These are phyloP conservation scores for Begonia masoniana DNA, from an alignment of 306 rosid species.

Conservation along the genomic window DNA sequence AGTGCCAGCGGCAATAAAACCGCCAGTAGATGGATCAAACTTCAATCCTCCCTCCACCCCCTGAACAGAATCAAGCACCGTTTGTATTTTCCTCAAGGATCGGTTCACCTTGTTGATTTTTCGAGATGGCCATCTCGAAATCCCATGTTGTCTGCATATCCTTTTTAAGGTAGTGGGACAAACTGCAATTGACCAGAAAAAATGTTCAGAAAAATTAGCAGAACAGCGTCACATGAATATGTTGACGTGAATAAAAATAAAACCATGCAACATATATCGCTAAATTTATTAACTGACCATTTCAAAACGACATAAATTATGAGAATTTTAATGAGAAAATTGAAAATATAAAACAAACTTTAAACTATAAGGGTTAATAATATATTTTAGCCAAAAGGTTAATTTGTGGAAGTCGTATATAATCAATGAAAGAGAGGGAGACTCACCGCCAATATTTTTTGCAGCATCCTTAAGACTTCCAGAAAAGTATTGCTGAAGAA, in stretches of 20 bases:
- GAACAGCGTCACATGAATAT: too few relatives aligned
- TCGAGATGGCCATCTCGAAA: constrained; percentile 79
- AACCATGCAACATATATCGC: too few relatives aligned
- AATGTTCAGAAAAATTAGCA: too few relatives aligned
- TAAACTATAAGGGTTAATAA: too few relatives aligned
- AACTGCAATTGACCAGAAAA: constrained; percentile 20
- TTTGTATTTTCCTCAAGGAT: constrained; percentile 54
- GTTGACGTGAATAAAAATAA: too few relatives aligned
- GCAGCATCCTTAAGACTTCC: constrained; percentile 87
- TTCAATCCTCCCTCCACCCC: constrained; percentile 62
- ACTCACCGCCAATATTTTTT: constrained; percentile 51
- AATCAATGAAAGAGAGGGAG: too few relatives aligned
- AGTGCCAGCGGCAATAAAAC: constrained; percentile 45
- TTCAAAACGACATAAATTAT: neutral
- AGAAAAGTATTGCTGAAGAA: constrained; percentile 69
- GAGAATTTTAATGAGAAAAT: neutral
- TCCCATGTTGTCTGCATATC: constrained; percentile 81
- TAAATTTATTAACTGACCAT: too few relatives aligned
- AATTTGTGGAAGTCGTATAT: too few relatives aligned
- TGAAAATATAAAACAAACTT: too few relatives aligned
- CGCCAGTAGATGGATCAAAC: constrained; percentile 53
- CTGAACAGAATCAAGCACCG: constrained; percentile 53
- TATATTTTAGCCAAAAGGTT: too few relatives aligned
- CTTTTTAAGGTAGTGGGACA: constrained; percentile 83
- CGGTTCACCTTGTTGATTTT: constrained; percentile 66